Evolutionary conservation across 371 early-diverging fungal species (phyloP), one percentile per base, ranked within the genome.

Genomic region (Lichtheimia ramosa): DNA sequence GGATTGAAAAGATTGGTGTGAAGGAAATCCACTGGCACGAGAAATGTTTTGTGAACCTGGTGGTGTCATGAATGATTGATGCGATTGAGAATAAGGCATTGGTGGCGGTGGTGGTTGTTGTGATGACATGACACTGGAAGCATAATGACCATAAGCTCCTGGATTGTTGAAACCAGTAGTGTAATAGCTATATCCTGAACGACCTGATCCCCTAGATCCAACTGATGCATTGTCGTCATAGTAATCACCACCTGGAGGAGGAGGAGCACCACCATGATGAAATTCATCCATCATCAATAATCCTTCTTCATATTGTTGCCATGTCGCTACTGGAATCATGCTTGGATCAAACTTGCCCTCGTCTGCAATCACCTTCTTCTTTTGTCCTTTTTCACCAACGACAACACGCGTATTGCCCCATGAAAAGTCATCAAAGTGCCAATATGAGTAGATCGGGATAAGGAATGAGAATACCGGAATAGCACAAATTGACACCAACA

Each of bases 391-490:
- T 49, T 88, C 90, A 42, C 90, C 94, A 21, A 88, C 68, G 15
- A 92, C 91, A 24, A 88, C 74, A 64, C 93, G 81, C 3, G 93
- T 93, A 61, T 93, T 88, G 56, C 92, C 92, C 92, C 92, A 93
- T 0, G 84, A 83, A 63, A 93, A 92, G 68, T 93, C 91, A 62
- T 93, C 92, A 68, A 93, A 92, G 64, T 91, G 91, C 93, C 93
- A 93, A 72, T 89, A 93, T 1, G 91, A 78, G 60, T 93, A 93
- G 15, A 88, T 68, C 0, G 81, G 86, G 21, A 86, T 77, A 7
- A 70, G 67, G 58, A 85, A 78, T 13, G 79, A 74, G 56, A 83
- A 87, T 0, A 87, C 71, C 1, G 87, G 87, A 51, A 87, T 83
- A 4, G 85, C 84, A 14, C 83, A 57, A 13, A 85, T 70, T 18